Evolutionary conservation across 805 yeast species (phyloP).

Genomic region (Candida succiphila): DNA sequence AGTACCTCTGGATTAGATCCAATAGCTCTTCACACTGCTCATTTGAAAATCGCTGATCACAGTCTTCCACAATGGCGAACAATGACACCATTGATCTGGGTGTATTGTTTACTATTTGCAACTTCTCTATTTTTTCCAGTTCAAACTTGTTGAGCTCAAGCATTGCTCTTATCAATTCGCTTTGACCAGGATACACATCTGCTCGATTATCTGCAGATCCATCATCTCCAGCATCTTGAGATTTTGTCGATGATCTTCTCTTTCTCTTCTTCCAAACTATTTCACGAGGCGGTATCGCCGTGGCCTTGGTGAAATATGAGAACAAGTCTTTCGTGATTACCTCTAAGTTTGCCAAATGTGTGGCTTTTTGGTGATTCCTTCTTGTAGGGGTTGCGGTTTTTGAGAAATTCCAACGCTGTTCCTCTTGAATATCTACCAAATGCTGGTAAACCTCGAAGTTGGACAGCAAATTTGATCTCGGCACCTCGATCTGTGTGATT

Average conservation of each 20-base stretch:
- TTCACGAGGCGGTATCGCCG: conserved; percentile 3
- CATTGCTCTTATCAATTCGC: conserved; percentile 22
- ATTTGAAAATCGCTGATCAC: conserved; percentile 76
- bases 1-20: conserved; percentile 39
- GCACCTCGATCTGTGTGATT: neutral
- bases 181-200: neutral
- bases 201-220: conserved; percentile 15
- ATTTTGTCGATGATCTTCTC: conserved; percentile 25
- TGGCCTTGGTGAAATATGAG: conserved; percentile 27
- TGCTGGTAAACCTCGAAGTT: conserved; percentile 57
- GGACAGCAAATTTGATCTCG: conserved; percentile 25
- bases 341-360: conserved; percentile 36
- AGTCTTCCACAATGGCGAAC: conserved; percentile 80
- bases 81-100: conserved; percentile 76
- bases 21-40: conserved; percentile 53
- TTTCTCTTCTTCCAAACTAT: conserved; percentile 2
- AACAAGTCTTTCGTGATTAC: conserved; percentile 37
- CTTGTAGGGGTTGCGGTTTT: conserved; percentile 5
- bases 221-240: conserved; percentile 26
- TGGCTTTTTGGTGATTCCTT: conserved; percentile 14
- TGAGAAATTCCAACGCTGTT: conserved; percentile 35
- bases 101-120: conserved; percentile 73
- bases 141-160: conserved; percentile 35
- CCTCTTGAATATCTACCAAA: conserved; percentile 35
- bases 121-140: conserved; percentile 71